Percentiles rank a stretch among this genome's conserved stretches.
Evolutionary conservation across 352 stramenopile genomes (phyloP).

Genomic region (Phytophthora constricta): DNA sequence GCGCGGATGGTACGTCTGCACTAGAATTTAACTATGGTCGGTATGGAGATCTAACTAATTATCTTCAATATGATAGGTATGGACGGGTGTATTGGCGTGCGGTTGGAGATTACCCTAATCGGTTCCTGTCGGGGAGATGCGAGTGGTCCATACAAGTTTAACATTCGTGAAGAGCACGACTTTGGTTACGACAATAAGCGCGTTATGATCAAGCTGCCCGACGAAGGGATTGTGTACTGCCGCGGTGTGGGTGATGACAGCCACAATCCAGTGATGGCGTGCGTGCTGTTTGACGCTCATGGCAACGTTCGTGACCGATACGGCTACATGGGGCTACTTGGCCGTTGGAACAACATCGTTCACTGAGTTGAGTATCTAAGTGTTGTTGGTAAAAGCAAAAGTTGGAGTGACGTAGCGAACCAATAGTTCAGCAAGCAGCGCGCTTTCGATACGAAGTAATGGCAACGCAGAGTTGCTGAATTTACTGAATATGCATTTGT

Average conservation of each 20-base stretch:
- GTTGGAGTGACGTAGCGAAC: too few relatives aligned
- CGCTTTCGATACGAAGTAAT: too few relatives aligned
- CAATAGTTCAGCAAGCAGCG: too few relatives aligned
- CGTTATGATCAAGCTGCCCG: conserved; percentile 23
- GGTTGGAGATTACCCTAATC: conserved; percentile 8
- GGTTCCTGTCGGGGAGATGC: conserved; percentile 16
- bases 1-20: too few relatives aligned
- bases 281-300: conserved; percentile 22
- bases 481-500: not conserved
- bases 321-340: conserved; percentile 15
- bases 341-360: conserved; percentile 23
- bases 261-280: conserved; percentile 22
- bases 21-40: not conserved
- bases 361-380: too few relatives aligned
- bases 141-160: conserved; percentile 11
- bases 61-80: too few relatives aligned
- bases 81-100: conserved; percentile 2
- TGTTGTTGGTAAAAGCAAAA: too few relatives aligned
- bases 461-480: too few relatives aligned
- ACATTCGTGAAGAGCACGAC: conserved; percentile 20
- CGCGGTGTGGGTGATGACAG: conserved; percentile 5
- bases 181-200: conserved; percentile 18
- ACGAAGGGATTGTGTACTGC: conserved; percentile 22
- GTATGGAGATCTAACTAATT: not conserved
- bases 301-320: conserved; percentile 13